Evolutionary conservation across 2,329 filamentous ascomycete species (phyloP), one percentile per base, ranked within the genome.

Genomic region (Pezizomycotina sp.): DNA sequence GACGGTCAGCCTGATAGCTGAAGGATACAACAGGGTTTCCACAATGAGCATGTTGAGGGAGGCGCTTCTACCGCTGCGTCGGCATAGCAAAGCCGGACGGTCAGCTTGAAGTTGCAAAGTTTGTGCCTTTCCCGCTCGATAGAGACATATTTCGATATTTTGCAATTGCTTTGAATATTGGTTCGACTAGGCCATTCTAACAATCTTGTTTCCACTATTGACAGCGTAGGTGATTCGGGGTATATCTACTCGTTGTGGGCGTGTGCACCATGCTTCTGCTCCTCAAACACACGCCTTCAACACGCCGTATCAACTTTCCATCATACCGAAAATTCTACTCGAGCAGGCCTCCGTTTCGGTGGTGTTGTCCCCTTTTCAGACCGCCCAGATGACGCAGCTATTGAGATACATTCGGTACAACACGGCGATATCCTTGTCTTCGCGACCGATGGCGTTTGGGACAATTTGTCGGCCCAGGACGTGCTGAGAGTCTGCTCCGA

Each of bases 231-330:
- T 47, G 89, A 98, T 60, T 93, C 83, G 16, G 89, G 89, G 20
- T 95, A 84, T 56, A 68, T 95, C 37, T 44, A 65, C 95, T 42
- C 74, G 83, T 9, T 69, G 81, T 16, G 91, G 86, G 48, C 81
- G 78, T 9, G 79, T 98, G 20, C 77, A 89, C 56, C 70, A 77
- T 37, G 76, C 74, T 53, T 92, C 83, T 2, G 69, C 74, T 30
- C 77, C 82, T 15, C 89, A 98, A 58, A 93, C 83, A 1, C 89
- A 98, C 57, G 83, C 77, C 27, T 98, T 98, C 67, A 98, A 98
- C 58, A 95, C 89, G 0, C 89, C 89, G 0, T 98, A 80, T 54
- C 89, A 98, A 57, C 69, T 98, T 25, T 86, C 82, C 35, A 74
- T 92, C 34, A 75, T 93, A 5, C 86, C 89, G 1, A 70, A 77